Conservation (phyloP, 768 basidiomycete species). For the Tylopilus balloui region DNA sequence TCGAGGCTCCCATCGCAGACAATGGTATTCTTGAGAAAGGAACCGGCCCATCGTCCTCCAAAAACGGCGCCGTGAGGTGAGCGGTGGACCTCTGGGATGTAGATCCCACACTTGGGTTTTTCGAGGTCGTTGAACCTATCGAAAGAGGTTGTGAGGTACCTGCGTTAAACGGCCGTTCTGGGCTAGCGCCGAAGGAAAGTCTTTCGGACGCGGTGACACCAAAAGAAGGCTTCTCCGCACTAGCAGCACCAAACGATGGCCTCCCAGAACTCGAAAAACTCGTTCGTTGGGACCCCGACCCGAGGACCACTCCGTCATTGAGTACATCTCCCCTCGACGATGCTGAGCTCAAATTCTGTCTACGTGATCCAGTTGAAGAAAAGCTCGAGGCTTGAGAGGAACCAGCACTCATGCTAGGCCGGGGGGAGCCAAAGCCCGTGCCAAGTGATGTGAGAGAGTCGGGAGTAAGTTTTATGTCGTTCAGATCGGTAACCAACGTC, state of each 20-base stretch:
- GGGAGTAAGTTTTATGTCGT: slow-evolving; percentile 22
- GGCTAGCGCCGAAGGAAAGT: slow-evolving; percentile 10
- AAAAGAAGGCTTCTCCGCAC: slow-evolving; percentile 18
- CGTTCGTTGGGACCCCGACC: slow-evolving; percentile 20
- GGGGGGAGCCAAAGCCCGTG: slow-evolving; percentile 24
- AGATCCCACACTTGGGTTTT: slow-evolving; percentile 8
- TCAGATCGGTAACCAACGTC: slow-evolving; percentile 24
- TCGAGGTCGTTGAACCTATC: slow-evolving; percentile 1
- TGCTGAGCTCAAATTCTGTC: slow-evolving; percentile 16
- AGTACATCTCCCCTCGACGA: slow-evolving; percentile 21
- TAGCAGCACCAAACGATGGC: slow-evolving; percentile 15
- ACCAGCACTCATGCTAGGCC: slow-evolving; percentile 24
- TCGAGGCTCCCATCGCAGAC: neutral
- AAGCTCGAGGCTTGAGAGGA: slow-evolving; percentile 30
- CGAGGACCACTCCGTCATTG: slow-evolving; percentile 14
- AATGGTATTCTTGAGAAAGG: slow-evolving; percentile 7
- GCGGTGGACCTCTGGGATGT: slow-evolving; percentile 9
- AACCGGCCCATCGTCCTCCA: slow-evolving; percentile 17
- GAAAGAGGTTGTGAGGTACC: slow-evolving; percentile 12
- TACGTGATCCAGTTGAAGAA: slow-evolving; percentile 23
- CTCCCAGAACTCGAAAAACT: slow-evolving; percentile 18
- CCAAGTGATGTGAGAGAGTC: slow-evolving; percentile 26
- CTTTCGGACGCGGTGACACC: slow-evolving; percentile 15
- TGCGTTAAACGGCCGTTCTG: slow-evolving; percentile 15
- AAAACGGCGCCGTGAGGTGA: slow-evolving; percentile 5